These are phyloP conservation scores for Cydonia oblonga DNA, from an alignment of 331 rosid species.

Conservation along the genomic window DNA sequence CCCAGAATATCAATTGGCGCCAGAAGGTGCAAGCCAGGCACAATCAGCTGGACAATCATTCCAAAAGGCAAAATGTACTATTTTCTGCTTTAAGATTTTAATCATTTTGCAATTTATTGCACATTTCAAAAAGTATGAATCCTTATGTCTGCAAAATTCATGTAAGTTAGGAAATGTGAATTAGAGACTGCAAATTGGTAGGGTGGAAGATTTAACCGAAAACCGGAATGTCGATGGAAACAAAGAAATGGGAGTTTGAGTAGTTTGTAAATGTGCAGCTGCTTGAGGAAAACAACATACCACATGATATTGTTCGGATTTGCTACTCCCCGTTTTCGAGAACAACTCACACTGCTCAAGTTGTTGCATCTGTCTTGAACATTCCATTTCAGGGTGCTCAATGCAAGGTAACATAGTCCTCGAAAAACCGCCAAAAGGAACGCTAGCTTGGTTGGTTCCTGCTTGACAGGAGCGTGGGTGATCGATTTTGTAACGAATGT, in stretches of 20 bases:
- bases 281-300: constrained; percentile 35
- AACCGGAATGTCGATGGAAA: not conserved
- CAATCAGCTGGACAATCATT: constrained; percentile 48
- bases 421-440: not conserved
- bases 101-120: not conserved
- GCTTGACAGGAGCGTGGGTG: not conserved
- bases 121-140: not conserved
- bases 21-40: constrained; percentile 66
- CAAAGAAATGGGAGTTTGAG: not conserved
- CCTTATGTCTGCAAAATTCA: not conserved
- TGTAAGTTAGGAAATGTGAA: not conserved
- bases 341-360: constrained; percentile 57
- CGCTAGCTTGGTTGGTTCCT: not conserved
- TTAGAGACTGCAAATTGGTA: not conserved
- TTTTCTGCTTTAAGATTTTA: not conserved
- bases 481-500: not conserved
- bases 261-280: constrained; percentile 13
- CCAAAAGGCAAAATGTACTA: constrained; percentile 49
- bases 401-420: constrained; percentile 42
- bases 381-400: constrained; percentile 56
- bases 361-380: constrained; percentile 47
- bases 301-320: constrained; percentile 50
- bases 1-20: constrained; percentile 57
- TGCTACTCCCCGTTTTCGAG: constrained; percentile 82
- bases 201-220: not conserved